Conservation (phyloP, 1,284 basidiomycete species). For the Schizophyllum amplum region DNA sequence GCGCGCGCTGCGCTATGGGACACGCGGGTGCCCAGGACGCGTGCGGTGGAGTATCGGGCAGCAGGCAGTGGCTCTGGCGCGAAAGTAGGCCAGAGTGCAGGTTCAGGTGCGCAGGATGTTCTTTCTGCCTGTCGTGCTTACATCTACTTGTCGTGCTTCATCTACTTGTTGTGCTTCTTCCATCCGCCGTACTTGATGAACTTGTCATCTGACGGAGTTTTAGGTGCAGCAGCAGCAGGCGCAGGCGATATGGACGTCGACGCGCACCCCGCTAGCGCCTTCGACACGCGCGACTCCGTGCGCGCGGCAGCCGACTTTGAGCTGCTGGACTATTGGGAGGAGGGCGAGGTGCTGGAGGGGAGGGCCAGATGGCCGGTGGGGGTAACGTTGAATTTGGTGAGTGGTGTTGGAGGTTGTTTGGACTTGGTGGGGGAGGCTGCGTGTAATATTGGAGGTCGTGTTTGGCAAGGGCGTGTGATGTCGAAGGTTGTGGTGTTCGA, state of each 20-base stretch:
- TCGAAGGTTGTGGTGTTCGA: no score
- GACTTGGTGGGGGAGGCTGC: slow-evolving; percentile 34
- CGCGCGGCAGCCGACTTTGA: slow-evolving; percentile 65
- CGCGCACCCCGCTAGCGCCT: slow-evolving; percentile 36
- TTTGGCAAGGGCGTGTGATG: no score
- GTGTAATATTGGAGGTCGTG: no score
- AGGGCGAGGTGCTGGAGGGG: slow-evolving; percentile 56
- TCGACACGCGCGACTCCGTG: slow-evolving; percentile 43
- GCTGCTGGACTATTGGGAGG: slow-evolving; percentile 77
- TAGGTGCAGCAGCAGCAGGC: no score
- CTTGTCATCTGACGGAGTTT: slow-evolving; percentile 10
- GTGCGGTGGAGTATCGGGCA: slow-evolving; percentile 50
- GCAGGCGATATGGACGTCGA: slow-evolving; percentile 47
- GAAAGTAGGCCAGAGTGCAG: slow-evolving; percentile 9
- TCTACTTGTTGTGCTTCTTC: no score
- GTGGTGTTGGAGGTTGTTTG: slow-evolving; percentile 15
- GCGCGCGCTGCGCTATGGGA: slow-evolving; percentile 72
- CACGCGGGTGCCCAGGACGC: slow-evolving; percentile 68
- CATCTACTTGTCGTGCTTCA: no score
- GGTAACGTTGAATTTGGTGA: slow-evolving; percentile 67
- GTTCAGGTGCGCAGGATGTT: background rate
- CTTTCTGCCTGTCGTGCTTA: no score
- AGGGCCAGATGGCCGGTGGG: slow-evolving; percentile 64
- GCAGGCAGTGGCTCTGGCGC: slow-evolving; percentile 13
- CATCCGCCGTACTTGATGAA: no score